Evolutionary conservation across 2,329 filamentous ascomycete species (phyloP).

Genomic region (Thelonectria olida): DNA sequence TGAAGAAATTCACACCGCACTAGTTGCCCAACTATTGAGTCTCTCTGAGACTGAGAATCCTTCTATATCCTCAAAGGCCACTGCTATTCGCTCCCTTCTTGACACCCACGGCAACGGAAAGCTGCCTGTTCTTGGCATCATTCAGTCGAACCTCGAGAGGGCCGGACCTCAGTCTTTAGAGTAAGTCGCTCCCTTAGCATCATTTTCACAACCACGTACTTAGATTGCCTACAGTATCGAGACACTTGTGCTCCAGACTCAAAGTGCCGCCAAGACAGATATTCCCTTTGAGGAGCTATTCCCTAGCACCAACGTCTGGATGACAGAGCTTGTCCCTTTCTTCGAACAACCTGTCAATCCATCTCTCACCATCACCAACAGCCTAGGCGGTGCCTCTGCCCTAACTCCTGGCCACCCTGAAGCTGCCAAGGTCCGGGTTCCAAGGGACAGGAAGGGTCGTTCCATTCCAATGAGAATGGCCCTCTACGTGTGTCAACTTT

Average conservation of each 20-base stretch:
- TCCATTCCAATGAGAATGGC: constrained; percentile 81
- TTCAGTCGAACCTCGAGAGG: constrained; percentile 64
- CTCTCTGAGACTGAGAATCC: constrained; percentile 60
- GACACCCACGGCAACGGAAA: constrained; percentile 54
- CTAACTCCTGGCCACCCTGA: constrained; percentile 57
- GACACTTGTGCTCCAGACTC: constrained; percentile 60
- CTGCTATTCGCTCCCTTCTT: constrained; percentile 55
- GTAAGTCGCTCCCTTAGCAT: constrained; percentile 46
- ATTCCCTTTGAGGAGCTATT: constrained; percentile 60
- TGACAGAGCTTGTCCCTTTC: constrained; percentile 65
- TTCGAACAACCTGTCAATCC: constrained; percentile 62
- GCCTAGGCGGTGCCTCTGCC: constrained; percentile 75
- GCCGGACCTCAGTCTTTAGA: constrained; percentile 59
- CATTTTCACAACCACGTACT: neutral
- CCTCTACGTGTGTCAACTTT: constrained; percentile 71
- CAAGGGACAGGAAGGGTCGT: constrained; percentile 73
- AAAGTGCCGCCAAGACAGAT: constrained; percentile 42
- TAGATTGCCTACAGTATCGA: constrained; percentile 53
- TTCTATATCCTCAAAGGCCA: constrained; percentile 51
- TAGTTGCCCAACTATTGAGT: constrained; percentile 63
- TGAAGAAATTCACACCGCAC: constrained; percentile 55
- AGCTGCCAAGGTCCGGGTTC: constrained; percentile 43
- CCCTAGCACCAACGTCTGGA: constrained; percentile 73
- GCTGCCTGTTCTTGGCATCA: constrained; percentile 58
- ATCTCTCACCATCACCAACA: constrained; percentile 78